Evolutionary conservation across 495 filamentous ascomycete genomes (phyloP).

Genomic region (Viridothelium virens): DNA sequence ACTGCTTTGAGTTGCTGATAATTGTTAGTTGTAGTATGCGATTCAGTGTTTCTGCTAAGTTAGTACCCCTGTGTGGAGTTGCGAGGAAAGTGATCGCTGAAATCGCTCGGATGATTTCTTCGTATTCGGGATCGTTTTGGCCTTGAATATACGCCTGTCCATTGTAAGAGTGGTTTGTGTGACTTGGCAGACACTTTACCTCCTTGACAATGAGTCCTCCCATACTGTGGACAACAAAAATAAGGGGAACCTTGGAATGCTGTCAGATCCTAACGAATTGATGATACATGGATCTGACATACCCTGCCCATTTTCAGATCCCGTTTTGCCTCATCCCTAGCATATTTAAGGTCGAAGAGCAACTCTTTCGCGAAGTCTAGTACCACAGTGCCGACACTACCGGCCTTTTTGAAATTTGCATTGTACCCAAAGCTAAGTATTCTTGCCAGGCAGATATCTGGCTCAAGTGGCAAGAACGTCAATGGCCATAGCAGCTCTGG

Average conservation of each 20-base stretch:
- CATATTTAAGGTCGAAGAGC: constrained; percentile 32
- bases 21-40: constrained; percentile 29
- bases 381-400: constrained; percentile 22
- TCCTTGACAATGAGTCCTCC: constrained; percentile 44
- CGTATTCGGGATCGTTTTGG: constrained; percentile 36
- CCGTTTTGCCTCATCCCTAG: constrained; percentile 25
- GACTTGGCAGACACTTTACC: too few relatives aligned
- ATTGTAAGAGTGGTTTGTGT: neutral
- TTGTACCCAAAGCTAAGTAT: constrained; percentile 39
- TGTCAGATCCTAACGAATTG: constrained; percentile 3
- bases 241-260: constrained; percentile 27
- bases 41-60: constrained; percentile 38
- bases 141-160: constrained; percentile 33
- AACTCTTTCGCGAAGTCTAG: constrained; percentile 39
- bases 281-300: neutral
- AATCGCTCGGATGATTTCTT: constrained; percentile 32
- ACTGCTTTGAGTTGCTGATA: constrained; percentile 34
- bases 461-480: constrained; percentile 32
- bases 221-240: constrained; percentile 43
- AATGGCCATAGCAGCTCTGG: constrained; percentile 32
- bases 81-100: constrained; percentile 41
- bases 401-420: constrained; percentile 26
- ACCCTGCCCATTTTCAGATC: constrained; percentile 18
- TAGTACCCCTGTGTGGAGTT: constrained; percentile 45
- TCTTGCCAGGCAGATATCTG: constrained; percentile 27